These are phyloP conservation scores for Clarireedia sp. DNA, from an alignment of 2,329 filamentous ascomycete species.

Conservation along the genomic window DNA sequence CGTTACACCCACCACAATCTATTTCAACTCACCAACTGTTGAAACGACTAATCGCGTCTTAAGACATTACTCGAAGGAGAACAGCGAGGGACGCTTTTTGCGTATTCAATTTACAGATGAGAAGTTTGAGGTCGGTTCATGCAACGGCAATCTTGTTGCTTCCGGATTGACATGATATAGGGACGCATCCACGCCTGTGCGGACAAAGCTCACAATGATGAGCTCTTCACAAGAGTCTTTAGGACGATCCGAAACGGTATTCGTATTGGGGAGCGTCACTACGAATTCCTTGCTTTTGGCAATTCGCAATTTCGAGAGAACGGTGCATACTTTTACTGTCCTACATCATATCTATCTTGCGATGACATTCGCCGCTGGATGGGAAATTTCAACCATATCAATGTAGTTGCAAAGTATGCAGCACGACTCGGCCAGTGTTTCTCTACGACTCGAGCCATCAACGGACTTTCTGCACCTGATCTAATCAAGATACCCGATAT, in stretches of 20 bases:
- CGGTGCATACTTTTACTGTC: conserved; percentile 86
- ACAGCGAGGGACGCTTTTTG: conserved; percentile 69
- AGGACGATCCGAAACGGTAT: conserved; percentile 71
- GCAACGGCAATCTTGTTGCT: conserved; percentile 18
- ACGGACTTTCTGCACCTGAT: conserved; percentile 49
- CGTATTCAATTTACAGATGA: conserved; percentile 89
- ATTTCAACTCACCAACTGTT: conserved; percentile 67
- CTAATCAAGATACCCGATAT: conserved; percentile 61
- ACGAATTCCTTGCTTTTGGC: conserved; percentile 86
- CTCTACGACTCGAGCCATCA: conserved; percentile 77
- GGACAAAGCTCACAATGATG: conserved; percentile 48
- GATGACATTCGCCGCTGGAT: conserved; percentile 77
- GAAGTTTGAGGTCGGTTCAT: conserved; percentile 32
- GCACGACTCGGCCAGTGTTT: conserved; percentile 91
- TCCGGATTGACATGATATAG: conserved; percentile 28
- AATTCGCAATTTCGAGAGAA: conserved; percentile 93
- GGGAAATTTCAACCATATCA: conserved; percentile 77
- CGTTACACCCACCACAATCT: conserved; percentile 77
- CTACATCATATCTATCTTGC: conserved; percentile 57
- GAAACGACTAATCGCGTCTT: conserved; percentile 86
- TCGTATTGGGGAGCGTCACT: conserved; percentile 69
- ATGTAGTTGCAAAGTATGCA: conserved; percentile 78
- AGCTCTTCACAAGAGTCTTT: conserved; percentile 67
- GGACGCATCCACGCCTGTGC: conserved; percentile 51
- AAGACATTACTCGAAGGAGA: conserved; percentile 53